Evolutionary conservation across 2,329 filamentous ascomycete species (phyloP), one percentile per base, ranked within the genome.

Genomic region (Hymenoscyphus scutula): DNA sequence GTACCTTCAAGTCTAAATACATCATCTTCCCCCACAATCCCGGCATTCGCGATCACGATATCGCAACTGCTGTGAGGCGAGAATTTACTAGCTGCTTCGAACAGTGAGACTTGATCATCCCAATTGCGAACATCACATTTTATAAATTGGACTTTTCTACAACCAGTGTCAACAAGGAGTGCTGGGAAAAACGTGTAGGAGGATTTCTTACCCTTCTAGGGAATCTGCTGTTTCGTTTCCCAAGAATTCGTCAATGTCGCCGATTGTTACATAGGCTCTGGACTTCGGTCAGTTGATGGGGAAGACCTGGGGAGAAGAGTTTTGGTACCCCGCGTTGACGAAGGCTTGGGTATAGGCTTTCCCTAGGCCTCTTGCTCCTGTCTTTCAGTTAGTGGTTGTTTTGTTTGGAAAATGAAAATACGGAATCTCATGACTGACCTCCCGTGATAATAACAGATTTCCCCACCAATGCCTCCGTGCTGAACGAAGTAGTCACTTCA

Each of bases 11-110:
- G 63, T 15, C 69, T 72, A 74, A 76, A 79, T 23, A 80, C 56
- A 53, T 72, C 73, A 62, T 80, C 77, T 0, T 73, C 71, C 1
- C 74, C 67, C 30, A 71, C 70, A 30, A 81, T 79, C 11, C 80
- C 79, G 1, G 79, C 80, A 65, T 81, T 82, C 1, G 79, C 78
- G 59, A 82, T 76, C 13, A 81, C 80, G 13, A 81, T 67, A 61
- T 81, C 79, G 25, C 80, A 74, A 56, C 75, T 77, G 0, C 76
- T 74, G 27, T 69, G 65, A 0, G 77, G 78, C 8, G 76, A 78
- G 32, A 71, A 68, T 0, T 59, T 62, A 25, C 74, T 74, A 1
- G 79, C 78, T 0, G 69, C 73, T 60, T 79, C 75, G 41, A 81
- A 81, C 5, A 79, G 68, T 4, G 59, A 61, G 5, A 77, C 74